phyloP scores from a whole-genome alignment of 2,329 filamentous ascomycete genomes.

The Xylaria sp. region DNA sequence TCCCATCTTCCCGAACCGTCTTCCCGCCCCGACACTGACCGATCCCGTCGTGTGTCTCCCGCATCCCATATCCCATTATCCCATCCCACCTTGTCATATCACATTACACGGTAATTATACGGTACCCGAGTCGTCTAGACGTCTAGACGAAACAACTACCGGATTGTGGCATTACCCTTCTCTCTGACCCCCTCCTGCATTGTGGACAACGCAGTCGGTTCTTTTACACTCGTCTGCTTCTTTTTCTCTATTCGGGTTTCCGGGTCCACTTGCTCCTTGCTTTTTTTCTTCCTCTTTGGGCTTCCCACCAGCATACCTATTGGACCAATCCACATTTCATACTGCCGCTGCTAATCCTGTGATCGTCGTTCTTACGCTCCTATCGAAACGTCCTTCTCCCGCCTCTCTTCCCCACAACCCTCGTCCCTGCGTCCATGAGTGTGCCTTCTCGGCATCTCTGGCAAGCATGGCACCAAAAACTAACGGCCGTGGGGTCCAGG shows the following conservation, averaged over 20 bases:
- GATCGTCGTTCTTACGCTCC: slow-evolving; percentile 11
- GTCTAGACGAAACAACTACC: slow-evolving; percentile 25
- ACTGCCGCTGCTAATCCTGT: slow-evolving; percentile 5
- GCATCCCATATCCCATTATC: slow-evolving; percentile 1
- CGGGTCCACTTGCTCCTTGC: slow-evolving; percentile 1
- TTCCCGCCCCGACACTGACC: slow-evolving; percentile 29
- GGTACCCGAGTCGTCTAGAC: slow-evolving; percentile 1
- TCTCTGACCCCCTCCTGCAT: slow-evolving; percentile 9
- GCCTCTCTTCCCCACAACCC: slow-evolving; percentile 11
- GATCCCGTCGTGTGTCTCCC: slow-evolving; percentile 31
- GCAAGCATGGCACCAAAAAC: slow-evolving; percentile 52
- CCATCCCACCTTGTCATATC: slow-evolving; percentile 12
- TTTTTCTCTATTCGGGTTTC: slow-evolving; percentile 6
- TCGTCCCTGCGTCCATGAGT: slow-evolving; percentile 41
- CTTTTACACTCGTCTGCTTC: slow-evolving; percentile 10
- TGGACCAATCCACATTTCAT: background rate
- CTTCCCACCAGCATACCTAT: slow-evolving; percentile 15
- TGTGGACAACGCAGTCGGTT: slow-evolving; percentile 1
- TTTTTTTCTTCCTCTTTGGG: slow-evolving; percentile 12
- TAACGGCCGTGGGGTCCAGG: slow-evolving; percentile 81
- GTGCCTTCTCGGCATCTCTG: slow-evolving; percentile 37
- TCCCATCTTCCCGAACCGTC: slow-evolving; percentile 29
- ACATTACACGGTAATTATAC: slow-evolving; percentile 3
- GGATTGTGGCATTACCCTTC: slow-evolving; percentile 17
- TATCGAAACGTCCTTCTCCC: slow-evolving; percentile 15